These are phyloP conservation scores for Quercus aquifolioides DNA, from an alignment of 306 rosid species.

Conservation along the genomic window DNA sequence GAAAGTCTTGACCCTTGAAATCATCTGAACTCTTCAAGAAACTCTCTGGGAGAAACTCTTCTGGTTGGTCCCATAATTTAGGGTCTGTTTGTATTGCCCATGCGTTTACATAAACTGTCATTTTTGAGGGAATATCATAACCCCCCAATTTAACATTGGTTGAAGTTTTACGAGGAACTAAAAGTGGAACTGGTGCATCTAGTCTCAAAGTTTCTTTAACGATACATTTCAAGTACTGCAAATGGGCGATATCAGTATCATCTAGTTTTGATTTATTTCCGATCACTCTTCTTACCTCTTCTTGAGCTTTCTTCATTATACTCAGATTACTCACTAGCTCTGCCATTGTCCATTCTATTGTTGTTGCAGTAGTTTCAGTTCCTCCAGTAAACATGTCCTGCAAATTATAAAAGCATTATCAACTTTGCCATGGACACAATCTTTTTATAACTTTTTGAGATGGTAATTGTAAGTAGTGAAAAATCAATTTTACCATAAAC, in stretches of 20 bases:
- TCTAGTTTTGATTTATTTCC: conserved; percentile 14
- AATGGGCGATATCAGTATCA: conserved; percentile 5
- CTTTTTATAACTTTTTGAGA: too few relatives aligned
- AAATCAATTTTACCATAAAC: too few relatives aligned
- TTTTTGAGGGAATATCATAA: conserved; percentile 12
- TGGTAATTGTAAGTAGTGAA: too few relatives aligned
- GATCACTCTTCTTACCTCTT: conserved; percentile 28
- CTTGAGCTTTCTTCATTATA: conserved; percentile 30
- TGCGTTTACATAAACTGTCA: conserved; percentile 13
- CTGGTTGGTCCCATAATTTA: conserved; percentile 23
- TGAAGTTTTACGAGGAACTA: conserved; percentile 23
- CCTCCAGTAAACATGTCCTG: conserved; percentile 28
- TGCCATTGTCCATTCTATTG: conserved; percentile 29
- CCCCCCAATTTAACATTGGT: conserved; percentile 2
- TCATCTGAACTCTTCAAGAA: neutral
- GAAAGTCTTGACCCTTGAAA: conserved; percentile 17
- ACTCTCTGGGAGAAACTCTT: conserved; percentile 32
- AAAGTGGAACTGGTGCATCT: conserved; percentile 30
- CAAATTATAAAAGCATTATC: too few relatives aligned
- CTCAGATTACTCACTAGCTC: conserved; percentile 22
- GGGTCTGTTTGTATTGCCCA: conserved; percentile 37
- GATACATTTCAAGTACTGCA: conserved; percentile 32
- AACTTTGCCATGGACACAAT: too few relatives aligned
- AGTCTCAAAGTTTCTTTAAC: conserved; percentile 29
- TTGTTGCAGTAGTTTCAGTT: conserved; percentile 13